Evolutionary conservation across 75 land plant genomes (phyloP).

Genomic region (Pinus tabuliformis): DNA sequence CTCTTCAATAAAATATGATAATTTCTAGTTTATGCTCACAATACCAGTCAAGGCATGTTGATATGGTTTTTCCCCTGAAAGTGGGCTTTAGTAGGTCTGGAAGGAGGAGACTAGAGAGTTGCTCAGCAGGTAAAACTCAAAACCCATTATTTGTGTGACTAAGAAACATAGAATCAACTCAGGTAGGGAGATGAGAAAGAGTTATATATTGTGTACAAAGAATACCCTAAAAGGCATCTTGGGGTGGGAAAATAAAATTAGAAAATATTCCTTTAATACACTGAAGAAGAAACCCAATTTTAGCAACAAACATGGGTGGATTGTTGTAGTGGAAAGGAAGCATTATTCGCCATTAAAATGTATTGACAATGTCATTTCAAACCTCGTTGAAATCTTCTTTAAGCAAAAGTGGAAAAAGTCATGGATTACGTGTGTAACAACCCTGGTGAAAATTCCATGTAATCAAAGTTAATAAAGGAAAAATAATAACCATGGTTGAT

Average conservation of each 20-base stretch:
- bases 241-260: slow-evolving; percentile 17
- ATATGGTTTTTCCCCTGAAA: not conserved
- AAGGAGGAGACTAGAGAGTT: slow-evolving; percentile 37
- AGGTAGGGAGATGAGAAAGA: slow-evolving; percentile 17
- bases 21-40: not conserved
- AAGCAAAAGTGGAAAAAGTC: too few relatives aligned
- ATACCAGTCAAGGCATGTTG: not conserved
- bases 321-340: slow-evolving; percentile 32
- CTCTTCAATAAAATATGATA: not conserved
- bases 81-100: slow-evolving; percentile 35
- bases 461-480: too few relatives aligned
- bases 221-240: slow-evolving; percentile 13
- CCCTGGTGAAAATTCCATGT: too few relatives aligned
- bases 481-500: too few relatives aligned
- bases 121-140: slow-evolving; percentile 20
- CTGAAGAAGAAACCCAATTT: slow-evolving; percentile 44
- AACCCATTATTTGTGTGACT: slow-evolving; percentile 33
- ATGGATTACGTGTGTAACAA: too few relatives aligned
- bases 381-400: too few relatives aligned
- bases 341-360: slow-evolving; percentile 29
- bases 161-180: not conserved
- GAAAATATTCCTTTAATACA: slow-evolving; percentile 37
- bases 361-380: slow-evolving; percentile 32
- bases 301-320: slow-evolving; percentile 68
- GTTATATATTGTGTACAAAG: not conserved